Base-by-base conservation (phyloP, 768 basidiomycete species). In the Phallus indusiatus region DNA sequence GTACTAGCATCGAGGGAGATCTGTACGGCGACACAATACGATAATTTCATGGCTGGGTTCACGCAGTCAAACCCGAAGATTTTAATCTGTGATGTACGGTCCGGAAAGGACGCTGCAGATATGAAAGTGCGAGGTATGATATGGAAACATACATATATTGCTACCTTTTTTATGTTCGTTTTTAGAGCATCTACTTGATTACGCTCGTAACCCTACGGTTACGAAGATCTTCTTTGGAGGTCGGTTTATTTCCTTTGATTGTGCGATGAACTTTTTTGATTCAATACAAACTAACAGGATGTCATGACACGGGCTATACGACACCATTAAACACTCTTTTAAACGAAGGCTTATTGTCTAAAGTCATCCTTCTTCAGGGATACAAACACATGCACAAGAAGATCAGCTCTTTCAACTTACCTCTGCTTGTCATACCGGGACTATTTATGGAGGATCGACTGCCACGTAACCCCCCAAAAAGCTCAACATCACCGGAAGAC, bases 11-110 rank as follows among this genome's bases (percentile, higher is more conserved):
- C 71, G 34, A 76, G 79, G 64, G 76, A 78, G 54, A 69, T 84
- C 55, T 88, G 86, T 67, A 78, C 78, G 50, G 73, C 74, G 20
- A 84, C 84, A 53, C 85, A 88, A 62, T 78, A 88, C 62, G 81
- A 86, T 53, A 78, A 76, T n/a, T 90, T 90, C 62, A 60, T 72
- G 42, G 37, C 63, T 5, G 72, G 88, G 47, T 88, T 91, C 64
- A 86, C 82, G 60, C 83, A 86, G 66, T 77, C 85, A 7, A 87
- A 85, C 22, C 83, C 86, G 14, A 79, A 86, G 47, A 90, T 90
- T 70, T 73, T 76, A 35, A 69, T 83, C 62, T 78, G 88, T 55
- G 89, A 90, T 68, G 83, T 84, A 50, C 86, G 87, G 22, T 75
- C 76, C 55, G 76, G 77, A 56, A 82, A 79, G 62, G 85, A 87